phyloP scores from a whole-genome alignment of 805 yeast species.

The Candida succiphila region DNA sequence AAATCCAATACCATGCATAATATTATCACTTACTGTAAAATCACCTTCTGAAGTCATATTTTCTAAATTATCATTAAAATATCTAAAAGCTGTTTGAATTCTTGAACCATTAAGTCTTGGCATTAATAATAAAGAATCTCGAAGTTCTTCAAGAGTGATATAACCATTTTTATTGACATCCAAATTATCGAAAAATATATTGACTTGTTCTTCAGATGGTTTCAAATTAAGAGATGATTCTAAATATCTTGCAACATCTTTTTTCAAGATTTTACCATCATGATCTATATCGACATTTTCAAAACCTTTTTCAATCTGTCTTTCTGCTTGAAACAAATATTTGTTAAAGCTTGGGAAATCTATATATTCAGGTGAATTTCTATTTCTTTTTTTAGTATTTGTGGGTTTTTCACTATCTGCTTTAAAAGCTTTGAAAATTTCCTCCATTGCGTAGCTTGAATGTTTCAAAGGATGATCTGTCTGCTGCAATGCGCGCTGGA shows the following conservation, averaged over 20 bases:
- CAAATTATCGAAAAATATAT: slow-evolving; percentile 42
- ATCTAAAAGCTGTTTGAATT: slow-evolving; percentile 70
- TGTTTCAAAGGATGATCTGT: slow-evolving; percentile 57
- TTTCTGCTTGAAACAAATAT: slow-evolving; percentile 59
- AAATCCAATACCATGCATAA: slow-evolving; percentile 77
- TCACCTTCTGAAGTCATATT: slow-evolving; percentile 90
- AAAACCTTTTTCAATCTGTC: slow-evolving; percentile 63
- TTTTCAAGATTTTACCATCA: slow-evolving; percentile 59
- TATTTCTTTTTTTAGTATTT: slow-evolving; percentile 2
- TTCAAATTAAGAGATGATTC: slow-evolving; percentile 38
- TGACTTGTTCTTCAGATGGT: slow-evolving; percentile 43
- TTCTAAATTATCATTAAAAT: slow-evolving; percentile 64
- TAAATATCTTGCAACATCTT: slow-evolving; percentile 62
- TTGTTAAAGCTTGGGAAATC: slow-evolving; percentile 58
- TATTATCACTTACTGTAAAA: slow-evolving; percentile 71
- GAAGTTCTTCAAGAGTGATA: slow-evolving; percentile 78
- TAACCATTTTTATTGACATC: slow-evolving; percentile 52
- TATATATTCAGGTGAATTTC: slow-evolving; percentile 29
- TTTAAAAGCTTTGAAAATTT: slow-evolving; percentile 52
- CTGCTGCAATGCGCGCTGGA: slow-evolving; percentile 32
- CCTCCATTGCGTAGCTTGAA: slow-evolving; percentile 46
- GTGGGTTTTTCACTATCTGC: no score
- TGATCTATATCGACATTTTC: slow-evolving; percentile 55
- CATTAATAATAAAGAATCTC: slow-evolving; percentile 71
- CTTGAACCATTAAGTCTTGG: slow-evolving; percentile 75